Conservation (phyloP, 179 eudicot species). For the Gypsophila paniculata region DNA sequence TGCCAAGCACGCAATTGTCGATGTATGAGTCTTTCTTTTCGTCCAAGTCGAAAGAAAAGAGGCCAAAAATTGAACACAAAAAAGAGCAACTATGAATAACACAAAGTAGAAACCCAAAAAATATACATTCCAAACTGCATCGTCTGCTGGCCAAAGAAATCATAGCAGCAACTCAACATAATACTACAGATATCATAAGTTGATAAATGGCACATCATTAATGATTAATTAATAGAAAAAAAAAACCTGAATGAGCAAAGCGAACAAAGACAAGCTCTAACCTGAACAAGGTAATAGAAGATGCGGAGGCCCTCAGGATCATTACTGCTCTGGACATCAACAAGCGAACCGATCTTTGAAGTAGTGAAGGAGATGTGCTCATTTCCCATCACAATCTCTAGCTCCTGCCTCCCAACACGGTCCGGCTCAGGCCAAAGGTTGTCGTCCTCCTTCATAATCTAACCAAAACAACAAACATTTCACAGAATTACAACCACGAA, state of each 20-base stretch:
- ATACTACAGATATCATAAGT: not conserved
- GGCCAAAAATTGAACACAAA: too few species aligned
- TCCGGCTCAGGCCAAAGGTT: slow-evolving; percentile 96
- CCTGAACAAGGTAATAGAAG: slow-evolving; percentile 98
- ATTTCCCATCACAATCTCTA: slow-evolving; percentile 98
- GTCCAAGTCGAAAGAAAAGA: too few species aligned
- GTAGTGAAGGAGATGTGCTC: slow-evolving; percentile 98
- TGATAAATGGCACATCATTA: too few species aligned
- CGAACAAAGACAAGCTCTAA: slow-evolving; percentile 9
- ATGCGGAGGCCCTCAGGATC: slow-evolving; percentile 98
- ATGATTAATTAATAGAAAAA: too few species aligned
- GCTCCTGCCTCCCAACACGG: slow-evolving; percentile 95
- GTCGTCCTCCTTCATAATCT: slow-evolving; percentile 99
- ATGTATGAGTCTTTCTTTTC: not conserved
- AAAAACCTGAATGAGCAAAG: not conserved
- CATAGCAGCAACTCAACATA: not conserved
- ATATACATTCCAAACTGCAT: not conserved
- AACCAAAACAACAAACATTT: slow-evolving; percentile 6
- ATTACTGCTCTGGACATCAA: slow-evolving; percentile 92
- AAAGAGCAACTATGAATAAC: too few species aligned
- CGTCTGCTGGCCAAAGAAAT: not conserved
- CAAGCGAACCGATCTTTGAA: slow-evolving; percentile 93
- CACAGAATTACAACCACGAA: slow-evolving; percentile 5
- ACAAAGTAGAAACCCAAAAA: too few species aligned
- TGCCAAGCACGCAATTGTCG: not conserved